These are phyloP conservation scores for Acacia acuminata DNA, from an alignment of 306 rosid genomes.

Conservation along the genomic window DNA sequence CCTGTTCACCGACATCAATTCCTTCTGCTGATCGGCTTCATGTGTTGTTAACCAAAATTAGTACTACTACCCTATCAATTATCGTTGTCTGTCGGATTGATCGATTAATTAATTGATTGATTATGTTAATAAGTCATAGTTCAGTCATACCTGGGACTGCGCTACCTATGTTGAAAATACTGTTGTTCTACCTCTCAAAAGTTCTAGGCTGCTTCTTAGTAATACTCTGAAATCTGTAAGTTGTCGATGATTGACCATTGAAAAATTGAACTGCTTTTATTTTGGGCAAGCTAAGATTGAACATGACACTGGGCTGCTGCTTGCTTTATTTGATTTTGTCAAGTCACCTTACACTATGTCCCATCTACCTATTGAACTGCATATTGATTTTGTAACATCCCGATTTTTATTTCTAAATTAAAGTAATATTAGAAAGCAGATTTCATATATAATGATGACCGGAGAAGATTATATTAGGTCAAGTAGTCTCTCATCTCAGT, in stretches of 20 bases:
- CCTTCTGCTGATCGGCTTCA: not conserved
- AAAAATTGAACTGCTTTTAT: constrained; percentile 1
- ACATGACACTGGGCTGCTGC: not conserved
- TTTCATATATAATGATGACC: too few species aligned
- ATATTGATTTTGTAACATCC: not conserved
- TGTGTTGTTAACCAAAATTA: not conserved
- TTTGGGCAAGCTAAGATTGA: not conserved
- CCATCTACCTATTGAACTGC: not conserved
- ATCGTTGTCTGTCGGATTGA: not conserved
- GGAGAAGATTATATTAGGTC: too few species aligned
- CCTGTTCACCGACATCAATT: not conserved
- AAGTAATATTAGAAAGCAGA: too few species aligned
- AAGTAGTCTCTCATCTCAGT: too few species aligned
- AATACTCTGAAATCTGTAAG: not conserved
- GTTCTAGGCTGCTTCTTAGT: not conserved
- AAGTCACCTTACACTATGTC: not conserved
- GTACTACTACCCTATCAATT: not conserved
- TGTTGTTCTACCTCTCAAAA: not conserved
- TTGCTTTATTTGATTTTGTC: not conserved
- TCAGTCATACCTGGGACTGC: too few species aligned
- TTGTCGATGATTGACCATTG: not conserved
- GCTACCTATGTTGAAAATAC: not conserved
- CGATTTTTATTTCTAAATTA: too few species aligned
- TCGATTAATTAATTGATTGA: not conserved
- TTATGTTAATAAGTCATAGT: constrained; percentile 5